These are phyloP conservation scores for Avena sativa DNA, from an alignment of 176 grass and related monocot genomes.

Conservation along the genomic window DNA sequence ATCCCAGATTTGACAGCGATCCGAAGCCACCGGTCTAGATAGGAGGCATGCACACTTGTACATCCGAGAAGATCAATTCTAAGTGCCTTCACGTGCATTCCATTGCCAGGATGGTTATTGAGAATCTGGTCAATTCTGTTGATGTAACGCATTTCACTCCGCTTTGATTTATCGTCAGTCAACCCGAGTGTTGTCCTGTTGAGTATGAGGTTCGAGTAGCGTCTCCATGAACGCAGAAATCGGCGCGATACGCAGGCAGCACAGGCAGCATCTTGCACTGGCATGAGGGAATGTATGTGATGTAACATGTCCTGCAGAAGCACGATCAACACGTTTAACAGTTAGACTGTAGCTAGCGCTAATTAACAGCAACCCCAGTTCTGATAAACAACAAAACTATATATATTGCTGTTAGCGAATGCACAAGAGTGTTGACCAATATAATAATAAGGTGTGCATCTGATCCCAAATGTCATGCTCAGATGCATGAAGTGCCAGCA, in stretches of 20 bases:
- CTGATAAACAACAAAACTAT: background rate
- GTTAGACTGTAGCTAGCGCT: background rate
- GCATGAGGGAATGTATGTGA: background rate
- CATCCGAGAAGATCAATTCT: background rate
- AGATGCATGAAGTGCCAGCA: background rate
- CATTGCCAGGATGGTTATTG: background rate
- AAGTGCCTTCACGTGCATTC: background rate
- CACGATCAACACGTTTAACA: background rate
- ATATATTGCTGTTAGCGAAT: background rate
- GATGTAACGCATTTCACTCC: background rate
- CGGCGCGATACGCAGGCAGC: background rate
- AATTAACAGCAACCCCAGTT: background rate
- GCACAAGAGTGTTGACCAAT: background rate
- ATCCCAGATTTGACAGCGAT: background rate
- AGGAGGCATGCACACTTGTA: background rate
- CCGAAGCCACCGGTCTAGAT: background rate
- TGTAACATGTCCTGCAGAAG: background rate
- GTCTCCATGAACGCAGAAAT: background rate
- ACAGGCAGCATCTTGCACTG: background rate
- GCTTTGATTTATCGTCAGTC: background rate
- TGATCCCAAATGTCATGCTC: background rate
- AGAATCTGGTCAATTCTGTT: background rate
- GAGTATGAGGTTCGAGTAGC: background rate
- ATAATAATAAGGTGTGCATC: background rate
- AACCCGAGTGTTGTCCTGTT: background rate